Percentiles rank a stretch among this genome's conserved stretches.
These are phyloP conservation scores for Hypoxylon crocopeplum DNA, from an alignment of 495 filamentous ascomycete species.

Conservation along the genomic window DNA sequence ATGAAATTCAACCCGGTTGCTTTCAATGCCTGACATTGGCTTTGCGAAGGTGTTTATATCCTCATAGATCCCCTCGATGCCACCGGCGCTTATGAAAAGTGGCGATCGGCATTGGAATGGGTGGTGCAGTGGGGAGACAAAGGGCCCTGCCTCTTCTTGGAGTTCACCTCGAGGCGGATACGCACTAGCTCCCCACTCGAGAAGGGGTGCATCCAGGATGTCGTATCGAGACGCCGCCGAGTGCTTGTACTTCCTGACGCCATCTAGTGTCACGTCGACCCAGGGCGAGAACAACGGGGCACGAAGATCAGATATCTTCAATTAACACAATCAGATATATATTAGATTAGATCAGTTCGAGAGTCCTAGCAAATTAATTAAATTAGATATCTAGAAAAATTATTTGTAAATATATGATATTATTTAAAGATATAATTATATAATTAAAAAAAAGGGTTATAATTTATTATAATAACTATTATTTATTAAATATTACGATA, in stretches of 20 bases:
- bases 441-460: too few species aligned
- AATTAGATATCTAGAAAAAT: too few species aligned
- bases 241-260: neutral
- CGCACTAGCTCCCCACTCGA: neutral
- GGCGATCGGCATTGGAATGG: neutral
- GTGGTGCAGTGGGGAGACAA: neutral
- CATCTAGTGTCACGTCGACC: neutral
- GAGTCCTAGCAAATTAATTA: too few species aligned
- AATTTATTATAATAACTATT: too few species aligned
- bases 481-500: too few species aligned
- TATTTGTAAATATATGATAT: too few species aligned
- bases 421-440: too few species aligned
- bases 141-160: neutral
- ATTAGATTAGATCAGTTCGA: too few species aligned
- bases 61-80: neutral
- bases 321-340: too few species aligned
- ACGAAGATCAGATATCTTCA: too few species aligned
- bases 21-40: neutral
- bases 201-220: neutral
- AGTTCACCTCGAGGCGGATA: neutral
- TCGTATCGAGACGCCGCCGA: neutral
- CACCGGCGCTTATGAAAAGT: neutral
- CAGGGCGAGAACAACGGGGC: too few species aligned
- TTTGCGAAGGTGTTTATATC: neutral
- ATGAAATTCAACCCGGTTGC: neutral